Evolutionary conservation across 2,329 filamentous ascomycete species (phyloP).

Genomic region (Pseudofabraea citricarpa): DNA sequence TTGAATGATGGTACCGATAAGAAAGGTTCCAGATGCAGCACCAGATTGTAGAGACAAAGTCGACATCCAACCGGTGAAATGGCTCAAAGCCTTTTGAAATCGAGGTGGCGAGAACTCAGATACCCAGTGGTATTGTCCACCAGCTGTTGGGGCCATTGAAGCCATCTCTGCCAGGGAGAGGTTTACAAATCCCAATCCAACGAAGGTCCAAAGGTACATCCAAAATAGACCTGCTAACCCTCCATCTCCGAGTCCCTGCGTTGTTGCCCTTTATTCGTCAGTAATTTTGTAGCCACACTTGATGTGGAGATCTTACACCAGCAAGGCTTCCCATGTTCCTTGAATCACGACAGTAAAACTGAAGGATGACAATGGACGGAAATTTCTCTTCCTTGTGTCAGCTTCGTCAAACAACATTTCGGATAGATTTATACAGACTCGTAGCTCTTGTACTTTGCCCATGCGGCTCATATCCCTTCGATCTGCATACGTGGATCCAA

Average conservation of each 20-base stretch:
- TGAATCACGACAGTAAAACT: slow-evolving; percentile 34
- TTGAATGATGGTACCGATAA: slow-evolving; percentile 43
- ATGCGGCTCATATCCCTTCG: slow-evolving; percentile 6
- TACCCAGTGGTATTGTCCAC: slow-evolving; percentile 57
- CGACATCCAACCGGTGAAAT: slow-evolving; percentile 46
- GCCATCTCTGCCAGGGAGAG: slow-evolving; percentile 31
- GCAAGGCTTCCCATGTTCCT: slow-evolving; percentile 35
- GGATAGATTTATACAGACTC: slow-evolving; percentile 9
- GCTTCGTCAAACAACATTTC: not conserved
- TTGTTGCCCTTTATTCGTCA: slow-evolving; percentile 28
- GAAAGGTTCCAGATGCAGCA: slow-evolving; percentile 55
- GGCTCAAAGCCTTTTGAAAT: slow-evolving; percentile 49
- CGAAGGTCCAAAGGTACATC: slow-evolving; percentile 25
- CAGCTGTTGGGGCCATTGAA: slow-evolving; percentile 35
- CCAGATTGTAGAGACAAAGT: slow-evolving; percentile 75
- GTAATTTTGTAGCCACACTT: not conserved
- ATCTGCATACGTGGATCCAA: slow-evolving; percentile 4
- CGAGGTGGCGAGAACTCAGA: slow-evolving; percentile 44
- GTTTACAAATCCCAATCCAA: slow-evolving; percentile 15
- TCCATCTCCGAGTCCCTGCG: slow-evolving; percentile 7
- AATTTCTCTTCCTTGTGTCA: slow-evolving; percentile 25
- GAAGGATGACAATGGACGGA: slow-evolving; percentile 31
- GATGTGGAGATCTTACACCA: slow-evolving; percentile 19
- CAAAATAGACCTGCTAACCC: slow-evolving; percentile 30
- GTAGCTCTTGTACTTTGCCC: slow-evolving; percentile 5